Evolutionary conservation across 257 asterid species (phyloP).

Genomic region (Solanum ossicruentum): DNA sequence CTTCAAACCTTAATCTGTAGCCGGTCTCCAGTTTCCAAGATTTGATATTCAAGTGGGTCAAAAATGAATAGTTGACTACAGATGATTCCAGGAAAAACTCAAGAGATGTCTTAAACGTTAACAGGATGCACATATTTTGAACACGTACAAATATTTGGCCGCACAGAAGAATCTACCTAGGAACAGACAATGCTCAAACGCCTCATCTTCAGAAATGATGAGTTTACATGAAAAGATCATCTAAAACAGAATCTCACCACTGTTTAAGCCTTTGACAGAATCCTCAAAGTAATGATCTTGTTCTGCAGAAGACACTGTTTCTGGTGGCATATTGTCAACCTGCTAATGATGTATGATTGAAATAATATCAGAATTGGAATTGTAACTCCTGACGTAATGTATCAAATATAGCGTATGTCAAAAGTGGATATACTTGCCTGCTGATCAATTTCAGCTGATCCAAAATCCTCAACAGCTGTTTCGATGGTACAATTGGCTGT

Average conservation of each 20-base stretch:
- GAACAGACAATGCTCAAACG: neutral
- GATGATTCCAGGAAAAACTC: neutral
- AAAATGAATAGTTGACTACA: neutral
- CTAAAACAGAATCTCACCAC: conserved; percentile 19
- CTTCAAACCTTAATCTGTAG: neutral
- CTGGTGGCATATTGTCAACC: conserved; percentile 8
- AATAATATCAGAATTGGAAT: neutral
- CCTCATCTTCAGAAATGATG: neutral
- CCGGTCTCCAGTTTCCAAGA: neutral
- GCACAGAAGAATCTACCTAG: neutral
- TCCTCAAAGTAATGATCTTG: conserved; percentile 13
- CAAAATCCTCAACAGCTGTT: neutral
- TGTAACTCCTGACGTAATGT: neutral
- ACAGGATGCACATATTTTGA: neutral
- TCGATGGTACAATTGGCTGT: neutral
- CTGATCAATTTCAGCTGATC: conserved; percentile 2
- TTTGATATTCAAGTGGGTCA: neutral
- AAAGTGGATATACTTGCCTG: neutral
- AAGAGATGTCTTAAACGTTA: neutral
- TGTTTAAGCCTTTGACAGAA: conserved; percentile 10
- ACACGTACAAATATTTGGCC: neutral
- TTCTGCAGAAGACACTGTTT: conserved; percentile 2
- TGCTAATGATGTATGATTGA: neutral
- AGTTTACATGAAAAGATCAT: neutral
- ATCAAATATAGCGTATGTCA: neutral